Conservation (phyloP, 2,329 filamentous ascomycete species). For the Diplodia sapinea region DNA sequence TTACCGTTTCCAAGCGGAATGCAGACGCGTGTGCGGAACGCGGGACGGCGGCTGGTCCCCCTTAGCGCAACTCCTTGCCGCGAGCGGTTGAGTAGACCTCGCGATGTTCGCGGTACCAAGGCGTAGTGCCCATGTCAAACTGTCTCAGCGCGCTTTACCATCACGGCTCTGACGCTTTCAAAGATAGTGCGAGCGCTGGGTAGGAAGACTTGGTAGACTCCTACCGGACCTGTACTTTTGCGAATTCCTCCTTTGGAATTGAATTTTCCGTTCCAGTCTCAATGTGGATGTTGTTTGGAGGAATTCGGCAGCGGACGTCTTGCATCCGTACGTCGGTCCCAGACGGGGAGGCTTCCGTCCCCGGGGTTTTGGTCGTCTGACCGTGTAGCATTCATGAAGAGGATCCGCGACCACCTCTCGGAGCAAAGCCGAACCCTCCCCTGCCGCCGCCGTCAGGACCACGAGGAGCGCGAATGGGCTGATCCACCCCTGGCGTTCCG, state of each 20-base stretch:
- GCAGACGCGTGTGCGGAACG: conserved; percentile 17
- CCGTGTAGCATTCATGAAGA: conserved; percentile 1
- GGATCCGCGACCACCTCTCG: conserved; percentile 19
- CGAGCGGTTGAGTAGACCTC: background rate
- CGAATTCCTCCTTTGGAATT: conserved; percentile 8
- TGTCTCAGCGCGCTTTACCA: background rate
- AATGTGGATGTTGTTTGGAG: background rate
- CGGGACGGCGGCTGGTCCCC: background rate
- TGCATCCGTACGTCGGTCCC: background rate
- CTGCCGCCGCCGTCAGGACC: conserved; percentile 79
- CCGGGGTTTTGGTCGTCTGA: background rate
- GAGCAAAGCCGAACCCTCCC: conserved; percentile 74
- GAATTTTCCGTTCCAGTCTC: conserved; percentile 5
- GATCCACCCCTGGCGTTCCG: conserved; percentile 65
- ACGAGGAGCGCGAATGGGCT: conserved; percentile 73
- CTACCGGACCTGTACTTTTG: background rate
- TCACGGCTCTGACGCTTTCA: background rate
- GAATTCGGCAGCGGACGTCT: conserved; percentile 20
- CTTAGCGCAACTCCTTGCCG: conserved; percentile 3
- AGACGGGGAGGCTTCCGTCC: background rate
- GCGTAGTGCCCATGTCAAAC: background rate
- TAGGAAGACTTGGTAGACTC: background rate
- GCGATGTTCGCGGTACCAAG: background rate
- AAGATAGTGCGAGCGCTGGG: background rate
- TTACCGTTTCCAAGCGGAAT: background rate